These are phyloP conservation scores for Alternaria consortialis DNA, from an alignment of 2,329 filamentous ascomycete genomes.

Conservation along the genomic window DNA sequence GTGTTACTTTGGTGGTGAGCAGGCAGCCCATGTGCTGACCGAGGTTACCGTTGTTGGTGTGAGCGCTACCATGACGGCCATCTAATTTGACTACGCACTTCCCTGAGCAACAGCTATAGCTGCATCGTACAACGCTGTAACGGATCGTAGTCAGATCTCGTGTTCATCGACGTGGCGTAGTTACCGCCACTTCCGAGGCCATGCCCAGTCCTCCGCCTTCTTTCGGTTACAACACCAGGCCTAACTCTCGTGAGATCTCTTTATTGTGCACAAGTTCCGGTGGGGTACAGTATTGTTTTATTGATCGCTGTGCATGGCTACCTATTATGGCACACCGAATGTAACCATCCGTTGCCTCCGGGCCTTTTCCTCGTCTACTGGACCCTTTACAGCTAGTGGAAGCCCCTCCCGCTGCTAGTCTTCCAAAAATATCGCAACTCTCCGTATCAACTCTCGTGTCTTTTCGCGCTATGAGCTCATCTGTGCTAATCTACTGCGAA, in stretches of 20 bases:
- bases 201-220: not conserved
- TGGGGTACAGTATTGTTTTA: constrained; percentile 34
- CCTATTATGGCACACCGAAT: constrained; percentile 36
- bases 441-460: constrained; percentile 41
- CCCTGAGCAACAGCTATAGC: not conserved
- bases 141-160: not conserved
- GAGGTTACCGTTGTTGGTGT: constrained; percentile 2
- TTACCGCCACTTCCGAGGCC: not conserved
- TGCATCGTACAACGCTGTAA: constrained; percentile 1
- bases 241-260: constrained; percentile 12
- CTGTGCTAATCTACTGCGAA: constrained; percentile 27
- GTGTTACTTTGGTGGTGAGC: constrained; percentile 1
- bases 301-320: constrained; percentile 39
- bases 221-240: constrained; percentile 9
- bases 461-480: constrained; percentile 45
- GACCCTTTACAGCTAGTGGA: constrained; percentile 23
- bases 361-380: constrained; percentile 36
- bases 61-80: not conserved
- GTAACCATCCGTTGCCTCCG: constrained; percentile 43
- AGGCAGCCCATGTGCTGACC: not conserved
- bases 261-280: constrained; percentile 18
- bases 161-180: constrained; percentile 6
- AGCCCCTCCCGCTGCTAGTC: constrained; percentile 30
- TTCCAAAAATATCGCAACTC: constrained; percentile 45
- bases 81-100: not conserved